These are phyloP conservation scores for Cucumis sativus DNA, from an alignment of 306 rosid genomes.

Conservation along the genomic window DNA sequence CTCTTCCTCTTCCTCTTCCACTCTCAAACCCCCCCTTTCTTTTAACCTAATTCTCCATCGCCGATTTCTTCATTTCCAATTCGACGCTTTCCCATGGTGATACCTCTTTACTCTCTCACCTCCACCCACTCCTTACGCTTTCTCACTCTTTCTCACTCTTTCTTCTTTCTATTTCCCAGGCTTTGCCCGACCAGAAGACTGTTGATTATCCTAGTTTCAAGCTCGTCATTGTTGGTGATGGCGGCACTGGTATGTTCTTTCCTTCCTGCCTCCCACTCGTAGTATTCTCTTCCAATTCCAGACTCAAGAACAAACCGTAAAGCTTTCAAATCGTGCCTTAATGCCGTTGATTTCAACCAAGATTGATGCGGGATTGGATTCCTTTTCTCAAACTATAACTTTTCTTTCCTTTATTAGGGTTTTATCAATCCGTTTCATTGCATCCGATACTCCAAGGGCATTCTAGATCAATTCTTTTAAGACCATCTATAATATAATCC, in stretches of 20 bases:
- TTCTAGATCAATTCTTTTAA: background rate
- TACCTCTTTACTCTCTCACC: background rate
- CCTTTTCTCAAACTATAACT: background rate
- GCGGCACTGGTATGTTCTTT: conserved; percentile 44
- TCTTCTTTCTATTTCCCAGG: background rate
- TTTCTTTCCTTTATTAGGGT: background rate
- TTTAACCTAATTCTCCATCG: background rate
- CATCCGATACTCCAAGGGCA: background rate
- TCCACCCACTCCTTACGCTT: background rate
- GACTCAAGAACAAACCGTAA: background rate
- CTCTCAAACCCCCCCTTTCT: background rate
- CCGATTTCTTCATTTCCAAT: background rate
- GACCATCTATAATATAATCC: background rate
- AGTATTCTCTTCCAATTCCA: background rate
- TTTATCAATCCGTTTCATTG: too few relatives aligned
- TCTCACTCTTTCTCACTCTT: background rate
- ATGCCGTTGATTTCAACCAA: background rate
- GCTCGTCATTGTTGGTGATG: conserved; percentile 70
- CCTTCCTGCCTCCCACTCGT: too few relatives aligned
- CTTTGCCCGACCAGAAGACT: conserved; percentile 3
- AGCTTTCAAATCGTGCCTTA: background rate
- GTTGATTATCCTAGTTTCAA: conserved; percentile 54
- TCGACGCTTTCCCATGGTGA: background rate
- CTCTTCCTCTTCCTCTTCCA: background rate
- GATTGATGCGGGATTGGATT: background rate